Evolutionary conservation across 164 flowering plant species (phyloP).

Genomic region (Umbilicus rupestris): DNA sequence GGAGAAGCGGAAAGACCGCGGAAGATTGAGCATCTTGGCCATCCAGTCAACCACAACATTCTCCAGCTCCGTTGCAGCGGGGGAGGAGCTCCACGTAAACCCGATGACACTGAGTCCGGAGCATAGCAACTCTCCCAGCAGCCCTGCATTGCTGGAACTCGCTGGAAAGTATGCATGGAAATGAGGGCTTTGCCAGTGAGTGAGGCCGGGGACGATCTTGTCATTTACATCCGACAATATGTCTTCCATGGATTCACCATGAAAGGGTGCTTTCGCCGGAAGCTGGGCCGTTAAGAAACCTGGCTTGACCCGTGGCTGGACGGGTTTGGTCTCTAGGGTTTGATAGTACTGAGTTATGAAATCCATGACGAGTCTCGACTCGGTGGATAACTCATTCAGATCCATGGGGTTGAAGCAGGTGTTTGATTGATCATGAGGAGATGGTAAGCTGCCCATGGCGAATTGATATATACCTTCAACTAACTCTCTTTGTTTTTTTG

Average conservation of each 20-base stretch:
- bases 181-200: constrained; percentile 23
- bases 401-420: constrained; percentile 1
- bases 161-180: constrained; percentile 17
- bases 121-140: constrained; percentile 21
- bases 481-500: no score
- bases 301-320: constrained; percentile 4
- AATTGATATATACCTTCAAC: no score
- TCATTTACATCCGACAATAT: not conserved
- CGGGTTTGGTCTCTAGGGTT: not conserved
- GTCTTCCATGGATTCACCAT: not conserved
- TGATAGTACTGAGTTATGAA: constrained; percentile 1
- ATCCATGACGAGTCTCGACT: not conserved
- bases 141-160: constrained; percentile 17
- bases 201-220: constrained; percentile 17
- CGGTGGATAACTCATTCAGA: not conserved
- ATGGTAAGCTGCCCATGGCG: not conserved
- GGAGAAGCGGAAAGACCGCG: constrained; percentile 12
- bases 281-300: not conserved
- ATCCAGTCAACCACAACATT: constrained; percentile 17
- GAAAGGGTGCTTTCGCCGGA: constrained; percentile 2
- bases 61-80: constrained; percentile 21
- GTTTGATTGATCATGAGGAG: not conserved
- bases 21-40: constrained; percentile 16
- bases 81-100: constrained; percentile 20
- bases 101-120: constrained; percentile 20